Base-by-base conservation (phyloP, 2,329 filamentous ascomycete species). In the Coniochaeta prunicola region DNA sequence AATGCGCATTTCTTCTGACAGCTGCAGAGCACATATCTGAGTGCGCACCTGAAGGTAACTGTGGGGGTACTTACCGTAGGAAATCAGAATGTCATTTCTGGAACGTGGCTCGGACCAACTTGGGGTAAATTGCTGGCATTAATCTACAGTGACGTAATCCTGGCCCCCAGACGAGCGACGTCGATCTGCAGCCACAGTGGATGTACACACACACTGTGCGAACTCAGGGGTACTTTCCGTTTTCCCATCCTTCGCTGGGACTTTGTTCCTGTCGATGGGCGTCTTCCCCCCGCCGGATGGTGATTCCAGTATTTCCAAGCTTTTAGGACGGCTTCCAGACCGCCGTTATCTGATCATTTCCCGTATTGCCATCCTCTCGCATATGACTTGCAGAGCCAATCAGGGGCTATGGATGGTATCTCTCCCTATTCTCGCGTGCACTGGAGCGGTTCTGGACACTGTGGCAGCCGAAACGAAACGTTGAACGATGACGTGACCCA, bases 101-200 rank as follows among this genome's bases (percentile, higher is more conserved):
- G 45, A 28, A 50, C 45, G 26, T 50, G 45, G 45, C 45, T 50
- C 45, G 45, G 45, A 30, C 45, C 45, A 50, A 2, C n/a, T 30
- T 30, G 45, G 45, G 45, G 45, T 50, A 50, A 50, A 50, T 17
- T 50, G 45, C 24, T 50, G 45, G 45, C 45, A 50, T 50, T 50
- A 50, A 50, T 30, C 45, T 50, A 30, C 45, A 50, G 45, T 50
- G 45, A 50, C 45, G 45, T 50, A 50, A 50, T 50, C 45, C 45
- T 28, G 45, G 45, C 45, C 8, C 42, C 42, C 42, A 42, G 38
- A 19, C 42, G 9, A 26, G 42, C 42, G 38, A 21, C 38, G 38
- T 42, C 38, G 45, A 50, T 50, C 45, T 50, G 45, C 45, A 50
- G 45, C n/a, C n/a, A n/a, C n/a, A n/a, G n/a, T n/a, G n/a, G n/a